Conservation (phyloP, 768 basidiomycete species). For the Mycena epipterygia region DNA sequence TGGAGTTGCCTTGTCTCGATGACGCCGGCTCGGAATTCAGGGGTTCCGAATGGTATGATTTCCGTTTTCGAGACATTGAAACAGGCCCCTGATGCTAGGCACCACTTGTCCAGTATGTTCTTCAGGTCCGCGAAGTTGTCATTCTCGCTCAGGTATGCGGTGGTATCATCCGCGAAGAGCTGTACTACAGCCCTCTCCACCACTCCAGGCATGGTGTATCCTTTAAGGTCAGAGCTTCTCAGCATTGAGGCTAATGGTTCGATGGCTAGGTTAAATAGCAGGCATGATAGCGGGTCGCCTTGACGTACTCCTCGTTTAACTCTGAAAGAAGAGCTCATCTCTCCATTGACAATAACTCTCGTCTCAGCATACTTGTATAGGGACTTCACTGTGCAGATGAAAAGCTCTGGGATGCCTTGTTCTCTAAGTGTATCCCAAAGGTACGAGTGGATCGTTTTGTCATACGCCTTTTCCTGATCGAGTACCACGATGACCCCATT, state of each 20-base stretch:
- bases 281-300: not conserved
- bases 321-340: not conserved
- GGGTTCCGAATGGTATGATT: conserved; percentile 50
- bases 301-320: not conserved
- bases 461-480: too few species aligned
- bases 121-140: not conserved
- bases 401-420: not conserved
- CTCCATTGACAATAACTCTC: not conserved
- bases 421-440: not conserved
- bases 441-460: not conserved
- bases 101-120: not conserved
- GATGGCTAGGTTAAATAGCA: too few species aligned
- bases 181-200: too few species aligned
- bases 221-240: too few species aligned
- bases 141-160: too few species aligned
- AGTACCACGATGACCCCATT: not conserved
- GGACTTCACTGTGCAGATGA: not conserved
- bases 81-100: not conserved
- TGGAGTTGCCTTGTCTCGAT: conserved; percentile 17
- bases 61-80: conserved; percentile 59
- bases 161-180: too few species aligned
- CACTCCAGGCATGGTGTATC: too few species aligned
- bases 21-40: conserved; percentile 31
- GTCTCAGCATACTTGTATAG: not conserved
- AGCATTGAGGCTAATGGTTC: too few species aligned